Evolutionary conservation across 2,329 filamentous ascomycete species (phyloP).

Genomic region (Chrysoporthe cubensis): DNA sequence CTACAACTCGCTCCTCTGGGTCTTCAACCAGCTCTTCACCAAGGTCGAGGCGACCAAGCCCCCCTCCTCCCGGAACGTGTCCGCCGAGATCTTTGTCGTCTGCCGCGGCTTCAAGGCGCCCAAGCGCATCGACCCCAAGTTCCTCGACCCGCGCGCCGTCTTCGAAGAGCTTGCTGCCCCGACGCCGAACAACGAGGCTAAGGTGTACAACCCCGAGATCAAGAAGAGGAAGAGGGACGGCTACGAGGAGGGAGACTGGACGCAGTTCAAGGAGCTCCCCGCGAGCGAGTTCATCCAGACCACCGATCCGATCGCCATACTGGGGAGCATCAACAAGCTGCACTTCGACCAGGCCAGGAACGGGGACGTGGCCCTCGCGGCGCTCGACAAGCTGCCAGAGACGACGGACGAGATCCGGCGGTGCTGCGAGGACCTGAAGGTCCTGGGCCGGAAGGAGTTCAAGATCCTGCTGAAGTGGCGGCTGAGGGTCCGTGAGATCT

Average conservation of each 20-base stretch:
- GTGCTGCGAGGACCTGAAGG: slow-evolving; percentile 83
- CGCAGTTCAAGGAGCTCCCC: slow-evolving; percentile 84
- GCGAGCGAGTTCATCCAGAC: slow-evolving; percentile 96
- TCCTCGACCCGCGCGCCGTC: slow-evolving; percentile 85
- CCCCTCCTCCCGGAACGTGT: slow-evolving; percentile 92
- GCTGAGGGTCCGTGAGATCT: slow-evolving; percentile 84
- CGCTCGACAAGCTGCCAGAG: slow-evolving; percentile 82
- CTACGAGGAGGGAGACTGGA: slow-evolving; percentile 96
- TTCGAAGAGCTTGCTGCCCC: slow-evolving; percentile 90
- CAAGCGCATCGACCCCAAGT: slow-evolving; percentile 88
- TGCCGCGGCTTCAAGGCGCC: slow-evolving; percentile 95
- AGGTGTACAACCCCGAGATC: slow-evolving; percentile 95
- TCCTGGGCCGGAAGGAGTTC: slow-evolving; percentile 93
- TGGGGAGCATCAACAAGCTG: slow-evolving; percentile 83
- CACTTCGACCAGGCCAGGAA: slow-evolving; percentile 80
- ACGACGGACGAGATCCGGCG: slow-evolving; percentile 81
- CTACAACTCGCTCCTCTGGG: slow-evolving; percentile 94
- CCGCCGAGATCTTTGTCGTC: slow-evolving; percentile 97
- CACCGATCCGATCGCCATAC: slow-evolving; percentile 86
- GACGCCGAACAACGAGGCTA: slow-evolving; percentile 93
- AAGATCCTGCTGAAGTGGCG: slow-evolving; percentile 88
- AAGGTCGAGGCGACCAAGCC: slow-evolving; percentile 98
- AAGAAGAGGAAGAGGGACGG: slow-evolving; percentile 98
- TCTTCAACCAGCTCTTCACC: slow-evolving; percentile 93
- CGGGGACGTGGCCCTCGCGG: slow-evolving; percentile 83